These are phyloP conservation scores for Lasiosphaeris hirsuta DNA, from an alignment of 495 filamentous ascomycete species.

Conservation along the genomic window DNA sequence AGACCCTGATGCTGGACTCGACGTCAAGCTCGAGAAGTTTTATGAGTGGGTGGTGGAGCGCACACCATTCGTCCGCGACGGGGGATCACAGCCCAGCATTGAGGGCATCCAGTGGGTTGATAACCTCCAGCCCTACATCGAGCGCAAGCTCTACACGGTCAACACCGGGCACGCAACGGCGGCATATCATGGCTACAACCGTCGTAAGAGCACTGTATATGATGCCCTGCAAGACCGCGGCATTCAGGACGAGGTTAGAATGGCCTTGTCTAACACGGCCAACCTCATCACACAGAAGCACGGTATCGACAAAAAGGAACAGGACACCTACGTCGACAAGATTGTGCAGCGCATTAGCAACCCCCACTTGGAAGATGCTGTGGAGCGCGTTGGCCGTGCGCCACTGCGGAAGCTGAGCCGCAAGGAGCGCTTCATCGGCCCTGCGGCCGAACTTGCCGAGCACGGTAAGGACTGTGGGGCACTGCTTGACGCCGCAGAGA, in stretches of 20 bases:
- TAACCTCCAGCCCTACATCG: constrained; percentile 89
- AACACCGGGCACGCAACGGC: constrained; percentile 98
- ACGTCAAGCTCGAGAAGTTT: constrained; percentile 96
- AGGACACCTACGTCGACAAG: constrained; percentile 84
- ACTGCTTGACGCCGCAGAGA: constrained; percentile 73
- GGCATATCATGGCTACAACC: constrained; percentile 87
- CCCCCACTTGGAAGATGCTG: constrained; percentile 86
- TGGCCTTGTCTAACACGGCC: constrained; percentile 76
- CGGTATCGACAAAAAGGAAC: constrained; percentile 69
- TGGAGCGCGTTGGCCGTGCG: constrained; percentile 93
- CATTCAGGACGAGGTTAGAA: constrained; percentile 71
- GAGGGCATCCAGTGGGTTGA: constrained; percentile 89
- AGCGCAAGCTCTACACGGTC: constrained; percentile 98
- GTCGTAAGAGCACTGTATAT: constrained; percentile 78
- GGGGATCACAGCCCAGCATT: constrained; percentile 55
- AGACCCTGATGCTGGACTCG: constrained; percentile 69
- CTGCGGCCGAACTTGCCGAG: constrained; percentile 80
- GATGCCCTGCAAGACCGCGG: constrained; percentile 66
- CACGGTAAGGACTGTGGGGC: constrained; percentile 63
- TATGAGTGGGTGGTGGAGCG: constrained; percentile 96
- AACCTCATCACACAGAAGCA: constrained; percentile 83
- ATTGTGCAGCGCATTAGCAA: constrained; percentile 92
- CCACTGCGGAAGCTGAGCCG: constrained; percentile 88
- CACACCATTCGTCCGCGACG: constrained; percentile 62
- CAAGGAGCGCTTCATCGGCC: constrained; percentile 93